Evolutionary conservation across 2,329 filamentous ascomycete species (phyloP).

Genomic region (Magnaporthiopsis rhizophila): DNA sequence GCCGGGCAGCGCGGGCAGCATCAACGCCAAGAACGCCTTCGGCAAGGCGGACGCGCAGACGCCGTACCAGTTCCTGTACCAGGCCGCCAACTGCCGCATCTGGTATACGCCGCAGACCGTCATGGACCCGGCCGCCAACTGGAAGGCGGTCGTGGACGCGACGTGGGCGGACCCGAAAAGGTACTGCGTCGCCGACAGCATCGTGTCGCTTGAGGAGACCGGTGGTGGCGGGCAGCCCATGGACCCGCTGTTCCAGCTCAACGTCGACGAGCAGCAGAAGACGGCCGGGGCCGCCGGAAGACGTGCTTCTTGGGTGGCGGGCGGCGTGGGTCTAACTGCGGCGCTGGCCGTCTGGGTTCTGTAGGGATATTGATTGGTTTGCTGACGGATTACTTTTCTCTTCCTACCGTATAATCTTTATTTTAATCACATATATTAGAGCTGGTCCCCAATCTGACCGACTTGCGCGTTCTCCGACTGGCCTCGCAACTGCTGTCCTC

Average conservation of each 20-base stretch:
- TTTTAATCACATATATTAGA: not conserved
- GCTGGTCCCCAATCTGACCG: too few relatives aligned
- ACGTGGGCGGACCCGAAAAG: constrained; percentile 24
- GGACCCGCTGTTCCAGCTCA: constrained; percentile 7
- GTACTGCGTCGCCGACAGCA: constrained; percentile 26
- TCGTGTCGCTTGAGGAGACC: constrained; percentile 14
- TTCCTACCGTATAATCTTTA: not conserved
- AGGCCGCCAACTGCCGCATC: constrained; percentile 52
- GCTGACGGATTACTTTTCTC: not conserved
- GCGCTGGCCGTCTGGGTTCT: not conserved
- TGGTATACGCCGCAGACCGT: constrained; percentile 50
- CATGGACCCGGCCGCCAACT: constrained; percentile 26
- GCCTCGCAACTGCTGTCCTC: too few relatives aligned
- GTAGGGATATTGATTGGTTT: not conserved
- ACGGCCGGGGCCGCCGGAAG: not conserved
- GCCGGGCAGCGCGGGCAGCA: constrained; percentile 16
- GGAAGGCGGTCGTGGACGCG: constrained; percentile 29
- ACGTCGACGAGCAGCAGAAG: not conserved
- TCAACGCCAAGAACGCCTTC: constrained; percentile 30
- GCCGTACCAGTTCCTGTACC: constrained; percentile 52
- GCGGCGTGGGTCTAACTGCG: not conserved
- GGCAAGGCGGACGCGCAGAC: constrained; percentile 20
- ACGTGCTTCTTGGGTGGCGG: not conserved
- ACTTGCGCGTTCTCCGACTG: too few relatives aligned
- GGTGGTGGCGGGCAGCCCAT: not conserved